Base-by-base conservation (phyloP, 179 eudicot genomes). In the Beta corolliflora region DNA sequence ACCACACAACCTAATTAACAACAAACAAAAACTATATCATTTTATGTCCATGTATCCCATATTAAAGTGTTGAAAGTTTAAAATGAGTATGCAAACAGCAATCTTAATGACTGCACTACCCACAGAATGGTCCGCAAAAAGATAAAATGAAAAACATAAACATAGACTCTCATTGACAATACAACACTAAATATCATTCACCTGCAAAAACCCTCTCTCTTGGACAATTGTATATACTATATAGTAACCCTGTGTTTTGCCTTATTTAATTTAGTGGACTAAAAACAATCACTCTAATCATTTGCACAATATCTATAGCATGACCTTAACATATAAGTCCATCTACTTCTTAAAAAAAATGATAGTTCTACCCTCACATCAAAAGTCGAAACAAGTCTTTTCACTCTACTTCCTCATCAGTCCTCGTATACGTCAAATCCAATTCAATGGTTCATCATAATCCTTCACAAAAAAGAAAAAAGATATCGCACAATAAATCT, bases 1-100 rank as follows among this genome's bases (percentile, higher is more conserved):
- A n/a, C 52, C 48, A 10, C 16, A 73, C 11, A 18, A 59, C 19
- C 68, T 44, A 6, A n/a, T 23, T 4, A 63, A 48, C 21, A 15
- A 63, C 50, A 54, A 36, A 46, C 50, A n/a, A 64, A 79, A 66
- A 76, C 5, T 60, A 55, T 56, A 55, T 16, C 6, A 72, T 80
- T 41, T 21, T 18, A 80, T 36, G 36, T n/a, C 9, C 60, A 55
- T 45, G 45, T 65, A 55, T 60, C 3, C 31, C 77, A 46, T 31
- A 60, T n/a, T 6, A 8, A n/a, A 19, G 61, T 15, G 61, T 60
- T 60, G 2, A 5, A 60, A 60, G 19, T 7, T 6, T 3, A 60
- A 19, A 21, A 18, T 59, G 23, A 59, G 25, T n/a, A 1, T 1
- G 64, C 23, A 59, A 59, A 59, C 64, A 15, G 19, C 64, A 16